phyloP scores from a whole-genome alignment of 2,329 filamentous ascomycete genomes.

The Acrocalymma vagum region DNA sequence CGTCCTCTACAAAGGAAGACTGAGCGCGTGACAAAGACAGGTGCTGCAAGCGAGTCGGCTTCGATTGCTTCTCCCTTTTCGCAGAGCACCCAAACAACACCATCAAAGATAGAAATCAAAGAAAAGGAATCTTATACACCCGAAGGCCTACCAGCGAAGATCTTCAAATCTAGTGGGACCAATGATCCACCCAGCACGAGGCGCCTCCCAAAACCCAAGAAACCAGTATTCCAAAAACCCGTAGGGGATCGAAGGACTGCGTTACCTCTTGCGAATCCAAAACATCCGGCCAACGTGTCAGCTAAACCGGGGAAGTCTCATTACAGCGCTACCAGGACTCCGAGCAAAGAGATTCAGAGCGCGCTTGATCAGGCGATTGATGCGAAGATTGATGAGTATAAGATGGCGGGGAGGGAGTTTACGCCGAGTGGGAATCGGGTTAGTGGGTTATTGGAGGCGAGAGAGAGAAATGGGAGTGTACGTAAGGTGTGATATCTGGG shows the following conservation, averaged over 20 bases:
- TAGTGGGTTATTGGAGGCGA: conserved; percentile 18
- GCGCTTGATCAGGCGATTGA: conserved; percentile 35
- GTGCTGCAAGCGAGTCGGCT: too few relatives aligned
- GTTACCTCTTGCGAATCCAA: neutral
- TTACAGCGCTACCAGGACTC: conserved; percentile 17
- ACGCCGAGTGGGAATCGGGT: conserved; percentile 20
- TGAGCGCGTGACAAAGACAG: too few relatives aligned
- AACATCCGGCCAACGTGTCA: too few relatives aligned
- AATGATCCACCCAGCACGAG: neutral
- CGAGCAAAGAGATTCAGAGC: conserved; percentile 29
- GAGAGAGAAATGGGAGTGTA: conserved; percentile 1
- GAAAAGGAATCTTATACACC: conserved; percentile 14
- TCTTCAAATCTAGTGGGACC: too few relatives aligned
- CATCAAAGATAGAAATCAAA: too few relatives aligned
- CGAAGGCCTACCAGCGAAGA: conserved; percentile 14
- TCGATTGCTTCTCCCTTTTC: too few relatives aligned
- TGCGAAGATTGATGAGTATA: conserved; percentile 31
- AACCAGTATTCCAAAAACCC: neutral
- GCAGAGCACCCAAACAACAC: too few relatives aligned
- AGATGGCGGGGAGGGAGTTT: conserved; percentile 16
- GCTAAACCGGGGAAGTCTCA: conserved; percentile 1
- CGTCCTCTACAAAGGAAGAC: too few relatives aligned
- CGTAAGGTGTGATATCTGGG: too few relatives aligned
- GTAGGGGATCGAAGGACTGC: conserved; percentile 1
- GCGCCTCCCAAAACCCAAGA: conserved; percentile 2